These are phyloP conservation scores for Ophiobolus disseminans DNA, from an alignment of 2,329 filamentous ascomycete species.

Conservation along the genomic window DNA sequence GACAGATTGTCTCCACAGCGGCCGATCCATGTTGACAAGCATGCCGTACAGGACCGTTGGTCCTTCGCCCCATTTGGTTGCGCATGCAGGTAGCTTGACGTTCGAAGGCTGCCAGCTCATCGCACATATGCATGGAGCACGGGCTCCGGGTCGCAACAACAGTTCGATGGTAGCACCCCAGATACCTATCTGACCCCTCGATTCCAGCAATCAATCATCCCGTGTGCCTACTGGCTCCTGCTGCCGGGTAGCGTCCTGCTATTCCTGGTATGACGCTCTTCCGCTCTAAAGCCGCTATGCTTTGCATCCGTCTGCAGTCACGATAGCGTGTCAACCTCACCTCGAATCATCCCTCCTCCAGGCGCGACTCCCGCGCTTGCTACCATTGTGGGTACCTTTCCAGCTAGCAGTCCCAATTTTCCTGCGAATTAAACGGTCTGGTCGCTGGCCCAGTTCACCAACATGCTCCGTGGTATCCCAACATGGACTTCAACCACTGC, in stretches of 20 bases:
- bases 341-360: conserved; percentile 39
- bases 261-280: conserved; percentile 42
- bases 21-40: conserved; percentile 42
- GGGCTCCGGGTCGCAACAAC: conserved; percentile 39
- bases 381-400: conserved; percentile 27
- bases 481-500: conserved; percentile 30
- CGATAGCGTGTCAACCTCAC: conserved; percentile 45
- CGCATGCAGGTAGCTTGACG: conserved; percentile 45
- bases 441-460: conserved; percentile 39
- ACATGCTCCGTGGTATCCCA: conserved; percentile 27
- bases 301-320: conserved; percentile 40
- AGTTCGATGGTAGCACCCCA: conserved; percentile 45
- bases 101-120: conserved; percentile 48
- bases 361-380: conserved; percentile 46
- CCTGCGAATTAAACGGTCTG: conserved; percentile 24
- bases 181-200: conserved; percentile 42
- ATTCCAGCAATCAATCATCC: conserved; percentile 44
- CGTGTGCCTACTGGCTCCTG: conserved; percentile 28
- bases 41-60: conserved; percentile 46
- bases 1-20: conserved; percentile 36
- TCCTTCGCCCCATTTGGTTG: conserved; percentile 40
- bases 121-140: conserved; percentile 47
- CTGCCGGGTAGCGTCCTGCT: conserved; percentile 41
- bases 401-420: conserved; percentile 37
- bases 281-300: conserved; percentile 42